Base-by-base conservation (phyloP, 768 basidiomycete species). In the Leucogyrophana mollusca region DNA sequence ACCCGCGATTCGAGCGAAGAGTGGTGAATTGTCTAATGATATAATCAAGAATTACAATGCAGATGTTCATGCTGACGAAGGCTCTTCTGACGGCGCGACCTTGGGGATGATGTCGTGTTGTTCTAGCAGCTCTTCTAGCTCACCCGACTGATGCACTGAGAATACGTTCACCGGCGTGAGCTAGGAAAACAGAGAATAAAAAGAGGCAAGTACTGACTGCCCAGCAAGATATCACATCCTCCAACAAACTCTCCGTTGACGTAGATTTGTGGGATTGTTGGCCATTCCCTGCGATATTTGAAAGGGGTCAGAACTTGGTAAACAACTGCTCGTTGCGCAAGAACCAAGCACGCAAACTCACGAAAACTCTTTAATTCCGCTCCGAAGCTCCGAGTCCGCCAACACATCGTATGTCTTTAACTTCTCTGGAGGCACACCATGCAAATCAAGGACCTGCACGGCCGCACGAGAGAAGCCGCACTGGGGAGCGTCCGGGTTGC, bases 381-480 rank as follows among this genome's bases (percentile, higher is more conserved):
- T 81, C 51, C 95, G 73, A 37, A 99, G 72, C 65, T 97, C 90
- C 20, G 72, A 61, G 62, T 98, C 95, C 57, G 78, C 87, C 45
- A 99, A 70, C 20, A 95, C 91, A 62, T 99, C 88, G 65, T 87
- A 98, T 4, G 93, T 87, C 73, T 85, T 79, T 60, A 97, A 64
- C 68, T 94, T 94, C 61, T 89, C 85, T 1, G 69, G 51, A 0
- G 87, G 80, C 0, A 97, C 91, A 20, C 84, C 83, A 34, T 94
- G 87, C 32, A 90, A 66, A 39, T 91, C 90, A 41, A 99, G 76
- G 38, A 97, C 82, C 64, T 97, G 94, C 23, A 93, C 79, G 1
- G 87, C 93, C 0, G 95, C 95, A 41, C 95, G 80, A 14, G 94
- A 96, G 78, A 98, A 99, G 10, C 95, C 95, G 51, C 95, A 98